Percentiles rank a stretch among this genome's conserved stretches.
Evolutionary conservation across 2,329 filamentous ascomycete genomes (phyloP).

Genomic region (Fusarium sp.): DNA sequence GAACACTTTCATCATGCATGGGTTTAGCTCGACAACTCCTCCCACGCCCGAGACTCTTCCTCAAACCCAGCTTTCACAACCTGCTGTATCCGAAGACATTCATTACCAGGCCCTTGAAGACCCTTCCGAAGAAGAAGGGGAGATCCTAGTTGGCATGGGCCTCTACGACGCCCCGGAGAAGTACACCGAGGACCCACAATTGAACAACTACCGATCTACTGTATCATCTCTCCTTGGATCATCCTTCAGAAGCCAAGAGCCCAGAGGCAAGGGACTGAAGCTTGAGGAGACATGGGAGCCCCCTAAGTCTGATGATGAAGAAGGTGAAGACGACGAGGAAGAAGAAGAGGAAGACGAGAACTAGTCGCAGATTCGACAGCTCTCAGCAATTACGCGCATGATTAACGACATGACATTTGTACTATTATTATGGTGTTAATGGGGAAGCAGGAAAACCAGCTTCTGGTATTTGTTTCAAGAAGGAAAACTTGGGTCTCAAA

Average conservation of each 20-base stretch:
- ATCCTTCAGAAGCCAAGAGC: constrained; percentile 61
- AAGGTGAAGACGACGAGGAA: constrained; percentile 64
- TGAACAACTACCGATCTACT: constrained; percentile 70
- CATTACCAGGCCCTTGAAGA: constrained; percentile 67
- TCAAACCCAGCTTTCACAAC: constrained; percentile 64
- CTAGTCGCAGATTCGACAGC: constrained; percentile 30
- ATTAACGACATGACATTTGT: constrained; percentile 43
- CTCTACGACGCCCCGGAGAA: constrained; percentile 82
- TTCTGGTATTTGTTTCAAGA: constrained; percentile 1
- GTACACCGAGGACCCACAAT: constrained; percentile 62
- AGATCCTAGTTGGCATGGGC: constrained; percentile 86
- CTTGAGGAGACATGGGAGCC: constrained; percentile 86
- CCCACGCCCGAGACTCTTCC: constrained; percentile 74
- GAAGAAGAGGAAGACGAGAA: constrained; percentile 57
- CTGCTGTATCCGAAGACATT: constrained; percentile 66
- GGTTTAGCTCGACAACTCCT: constrained; percentile 66
- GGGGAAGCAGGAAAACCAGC: constrained; percentile 17
- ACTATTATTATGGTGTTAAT: constrained; percentile 34
- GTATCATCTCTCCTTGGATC: constrained; percentile 70
- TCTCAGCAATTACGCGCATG: constrained; percentile 22
- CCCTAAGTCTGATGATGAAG: constrained; percentile 74
- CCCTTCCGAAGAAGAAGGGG: constrained; percentile 70
- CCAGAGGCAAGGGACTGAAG: constrained; percentile 81
- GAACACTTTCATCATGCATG: constrained; percentile 63
- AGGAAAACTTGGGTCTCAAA: constrained; percentile 20